Percentiles rank a stretch among this genome's conserved stretches.
These are phyloP conservation scores for Westerdykella aurantiaca DNA, from an alignment of 2,329 filamentous ascomycete genomes.

Conservation along the genomic window DNA sequence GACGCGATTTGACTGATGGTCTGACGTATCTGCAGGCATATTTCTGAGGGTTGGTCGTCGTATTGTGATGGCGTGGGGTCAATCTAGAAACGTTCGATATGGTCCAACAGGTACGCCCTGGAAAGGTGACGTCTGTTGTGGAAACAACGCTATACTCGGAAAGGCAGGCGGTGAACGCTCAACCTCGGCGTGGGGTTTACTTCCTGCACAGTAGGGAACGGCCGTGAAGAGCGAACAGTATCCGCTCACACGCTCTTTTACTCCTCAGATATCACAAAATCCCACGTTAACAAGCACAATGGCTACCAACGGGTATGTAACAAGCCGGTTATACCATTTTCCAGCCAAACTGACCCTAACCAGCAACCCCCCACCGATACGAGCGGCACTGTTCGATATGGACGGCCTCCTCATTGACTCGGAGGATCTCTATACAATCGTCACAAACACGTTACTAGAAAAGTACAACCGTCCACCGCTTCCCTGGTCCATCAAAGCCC, in stretches of 20 bases:
- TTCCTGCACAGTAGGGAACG: not conserved
- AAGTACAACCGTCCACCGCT: slow-evolving; percentile 66
- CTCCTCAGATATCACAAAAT: too few species aligned
- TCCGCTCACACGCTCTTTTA: too few species aligned
- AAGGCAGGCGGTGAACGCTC: too few species aligned
- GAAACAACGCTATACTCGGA: too few species aligned
- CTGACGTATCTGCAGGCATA: slow-evolving; percentile 1
- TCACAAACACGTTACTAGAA: slow-evolving; percentile 74
- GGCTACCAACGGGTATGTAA: slow-evolving; percentile 7
- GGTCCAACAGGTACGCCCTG: not conserved
- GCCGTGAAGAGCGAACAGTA: too few species aligned
- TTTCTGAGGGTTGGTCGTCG: slow-evolving; percentile 7
- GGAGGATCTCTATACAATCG: slow-evolving; percentile 81
- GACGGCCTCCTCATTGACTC: slow-evolving; percentile 92
- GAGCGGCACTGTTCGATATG: slow-evolving; percentile 97
- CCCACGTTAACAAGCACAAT: too few species aligned
- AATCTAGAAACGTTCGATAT: not conserved
- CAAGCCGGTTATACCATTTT: not conserved
- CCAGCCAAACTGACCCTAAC: not conserved
- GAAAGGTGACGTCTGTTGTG: too few species aligned
- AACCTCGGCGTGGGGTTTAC: not conserved
- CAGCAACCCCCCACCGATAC: slow-evolving; percentile 56
- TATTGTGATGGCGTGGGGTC: not conserved
- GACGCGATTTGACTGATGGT: slow-evolving; percentile 4
- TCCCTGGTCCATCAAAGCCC: slow-evolving; percentile 93